phyloP scores from a whole-genome alignment of 2,329 filamentous ascomycete species.

The Plectosphaerella cucumerina region DNA sequence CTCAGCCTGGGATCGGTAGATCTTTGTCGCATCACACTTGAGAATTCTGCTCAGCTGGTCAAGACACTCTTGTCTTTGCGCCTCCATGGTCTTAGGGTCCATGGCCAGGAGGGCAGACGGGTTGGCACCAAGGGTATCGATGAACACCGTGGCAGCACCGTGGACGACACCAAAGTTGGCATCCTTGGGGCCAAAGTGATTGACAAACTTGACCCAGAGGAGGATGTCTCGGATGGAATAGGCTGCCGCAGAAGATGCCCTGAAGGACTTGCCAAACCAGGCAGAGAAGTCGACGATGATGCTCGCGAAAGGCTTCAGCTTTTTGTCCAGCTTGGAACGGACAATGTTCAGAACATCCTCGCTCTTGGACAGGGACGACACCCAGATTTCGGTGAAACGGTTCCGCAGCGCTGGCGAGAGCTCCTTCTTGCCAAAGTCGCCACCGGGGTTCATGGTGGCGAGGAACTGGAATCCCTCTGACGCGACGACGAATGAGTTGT shows the following conservation, averaged over 20 bases:
- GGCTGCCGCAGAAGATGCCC: constrained; percentile 66
- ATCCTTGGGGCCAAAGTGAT: constrained; percentile 52
- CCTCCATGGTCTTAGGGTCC: constrained; percentile 62
- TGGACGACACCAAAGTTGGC: constrained; percentile 57
- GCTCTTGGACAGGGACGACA: constrained; percentile 77
- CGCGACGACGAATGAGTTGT: constrained; percentile 75
- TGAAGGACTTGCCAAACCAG: constrained; percentile 87
- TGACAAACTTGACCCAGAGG: constrained; percentile 91
- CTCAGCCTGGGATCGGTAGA: constrained; percentile 62
- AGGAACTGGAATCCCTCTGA: constrained; percentile 86
- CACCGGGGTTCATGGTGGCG: constrained; percentile 98
- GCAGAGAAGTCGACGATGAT: constrained; percentile 81
- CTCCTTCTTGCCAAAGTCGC: constrained; percentile 97
- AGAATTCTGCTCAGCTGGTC: constrained; percentile 66
- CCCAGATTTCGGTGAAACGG: constrained; percentile 98
- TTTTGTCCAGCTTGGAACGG: constrained; percentile 61
- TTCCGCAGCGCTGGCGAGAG: constrained; percentile 92
- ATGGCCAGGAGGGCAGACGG: constrained; percentile 81
- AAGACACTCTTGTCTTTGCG: constrained; percentile 71
- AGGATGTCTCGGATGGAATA: constrained; percentile 92
- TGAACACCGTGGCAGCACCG: constrained; percentile 90
- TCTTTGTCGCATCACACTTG: constrained; percentile 51
- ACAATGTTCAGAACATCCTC: constrained; percentile 89
- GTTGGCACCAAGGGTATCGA: constrained; percentile 93
- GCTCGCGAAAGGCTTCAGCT: constrained; percentile 53